Evolutionary conservation across 768 basidiomycete genomes (phyloP).

Genomic region (Lentinula boryana): DNA sequence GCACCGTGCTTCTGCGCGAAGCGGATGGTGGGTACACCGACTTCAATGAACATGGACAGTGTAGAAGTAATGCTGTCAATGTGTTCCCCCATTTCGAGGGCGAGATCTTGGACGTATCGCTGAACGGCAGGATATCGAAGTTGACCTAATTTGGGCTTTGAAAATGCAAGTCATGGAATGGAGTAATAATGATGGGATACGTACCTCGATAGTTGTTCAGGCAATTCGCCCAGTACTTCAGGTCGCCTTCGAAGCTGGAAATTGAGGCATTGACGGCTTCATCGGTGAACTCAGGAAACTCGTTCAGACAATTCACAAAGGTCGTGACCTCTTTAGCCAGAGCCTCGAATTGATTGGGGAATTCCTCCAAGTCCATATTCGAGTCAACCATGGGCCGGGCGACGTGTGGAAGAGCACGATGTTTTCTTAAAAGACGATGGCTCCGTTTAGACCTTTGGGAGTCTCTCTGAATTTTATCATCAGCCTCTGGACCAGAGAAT

Average conservation of each 20-base stretch:
- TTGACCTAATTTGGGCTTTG: slow-evolving; percentile 39
- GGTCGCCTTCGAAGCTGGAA: slow-evolving; percentile 60
- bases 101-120: slow-evolving; percentile 67
- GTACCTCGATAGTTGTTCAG: slow-evolving; percentile 56
- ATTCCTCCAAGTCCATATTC: slow-evolving; percentile 56
- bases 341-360: slow-evolving; percentile 57
- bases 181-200: slow-evolving; percentile 4
- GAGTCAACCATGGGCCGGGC: slow-evolving; percentile 49
- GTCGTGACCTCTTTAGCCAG: slow-evolving; percentile 63
- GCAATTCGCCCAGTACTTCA: slow-evolving; percentile 78
- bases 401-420: slow-evolving; percentile 41
- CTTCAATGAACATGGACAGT: slow-evolving; percentile 70
- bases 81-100: slow-evolving; percentile 72
- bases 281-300: slow-evolving; percentile 75
- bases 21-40: slow-evolving; percentile 75
- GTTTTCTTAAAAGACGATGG: slow-evolving; percentile 21
- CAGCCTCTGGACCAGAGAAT: slow-evolving; percentile 13
- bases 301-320: slow-evolving; percentile 66
- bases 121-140: slow-evolving; percentile 69
- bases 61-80: slow-evolving; percentile 62
- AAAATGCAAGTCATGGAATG: not conserved
- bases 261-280: slow-evolving; percentile 68
- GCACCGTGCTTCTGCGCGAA: slow-evolving; percentile 72
- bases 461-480: slow-evolving; percentile 4
- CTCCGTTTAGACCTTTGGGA: slow-evolving; percentile 13